A percentile compares a stretch with the other conserved stretches of the same genome.
phyloP scores from a whole-genome alignment of 2,329 filamentous ascomycete genomes.

The Fusarium sp. region DNA sequence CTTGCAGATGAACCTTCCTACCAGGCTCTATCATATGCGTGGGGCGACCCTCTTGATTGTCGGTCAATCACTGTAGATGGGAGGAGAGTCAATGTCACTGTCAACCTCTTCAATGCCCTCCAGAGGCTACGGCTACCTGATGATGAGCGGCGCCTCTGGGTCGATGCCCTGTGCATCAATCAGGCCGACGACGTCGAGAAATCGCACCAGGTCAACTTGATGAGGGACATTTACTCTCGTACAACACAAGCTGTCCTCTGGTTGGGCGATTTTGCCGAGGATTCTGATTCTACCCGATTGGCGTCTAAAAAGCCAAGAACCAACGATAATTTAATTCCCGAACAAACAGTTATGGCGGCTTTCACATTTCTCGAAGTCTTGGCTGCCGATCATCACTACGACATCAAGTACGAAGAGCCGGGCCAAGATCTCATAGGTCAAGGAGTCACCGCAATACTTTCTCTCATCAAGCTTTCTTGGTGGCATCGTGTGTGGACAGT shows the following conservation, averaged over 20 bases:
- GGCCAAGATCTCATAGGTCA: neutral
- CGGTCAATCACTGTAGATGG: neutral
- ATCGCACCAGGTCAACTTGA: constrained; percentile 5
- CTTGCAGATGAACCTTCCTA: neutral
- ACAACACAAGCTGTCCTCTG: constrained; percentile 7
- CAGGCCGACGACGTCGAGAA: constrained; percentile 13
- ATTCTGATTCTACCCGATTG: constrained; percentile 43
- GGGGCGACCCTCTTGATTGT: neutral
- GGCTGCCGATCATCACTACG: neutral
- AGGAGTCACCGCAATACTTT: neutral
- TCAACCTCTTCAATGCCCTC: constrained; percentile 1
- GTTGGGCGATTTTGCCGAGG: constrained; percentile 45
- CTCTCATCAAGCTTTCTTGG: neutral
- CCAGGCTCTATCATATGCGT: constrained; percentile 2
- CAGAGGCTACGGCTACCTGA: neutral
- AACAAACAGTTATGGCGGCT: neutral
- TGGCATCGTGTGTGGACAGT: neutral
- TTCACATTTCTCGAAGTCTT: neutral
- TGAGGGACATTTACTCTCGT: constrained; percentile 8
- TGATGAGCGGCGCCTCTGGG: neutral
- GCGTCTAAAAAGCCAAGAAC: neutral
- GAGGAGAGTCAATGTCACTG: neutral
- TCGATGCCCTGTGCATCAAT: constrained; percentile 18
- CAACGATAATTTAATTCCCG: neutral
- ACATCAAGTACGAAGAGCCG: neutral